Base-by-base conservation (phyloP, 768 basidiomycete species). In the Naganishia antarctica region DNA sequence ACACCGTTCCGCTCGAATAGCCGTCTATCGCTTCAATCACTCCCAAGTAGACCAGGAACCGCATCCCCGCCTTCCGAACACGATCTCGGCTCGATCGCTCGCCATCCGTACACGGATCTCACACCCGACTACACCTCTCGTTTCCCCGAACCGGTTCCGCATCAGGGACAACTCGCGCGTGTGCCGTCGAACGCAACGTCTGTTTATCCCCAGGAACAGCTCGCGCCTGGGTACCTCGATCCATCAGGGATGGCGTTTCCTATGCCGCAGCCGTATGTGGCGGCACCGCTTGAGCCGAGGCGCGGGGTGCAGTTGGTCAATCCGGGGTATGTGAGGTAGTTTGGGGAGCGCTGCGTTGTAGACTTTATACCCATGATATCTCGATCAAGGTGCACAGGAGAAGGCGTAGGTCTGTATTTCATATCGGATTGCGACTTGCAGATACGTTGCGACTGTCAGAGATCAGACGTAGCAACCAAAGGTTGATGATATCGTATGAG, bases 121-220 rank as follows among this genome's bases (percentile, higher is more conserved):
- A 49, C 16, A 6, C 23, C 31, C 47, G 15, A 40, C 31, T 31
- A 46, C 16, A 21, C 26, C 28, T 16, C 32, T 37, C 21, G 16
- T 6, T 63, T 63, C 34, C 61, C 61, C 6, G 23, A 63, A n/a
- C 48, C 61, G 23, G 49, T 40, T 2, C 61, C 61, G 26, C 45
- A 63, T 47, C 49, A 37, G 21, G 16, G 31, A 18, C 28, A 31
- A 21, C 26, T 63, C 18, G 25, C 15, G 3, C 47, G 61, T n/a
- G 32, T 25, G 37, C 21, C 61, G 32, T 63, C 61, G 18, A 34
- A 37, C n/a, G 49, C 43, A 15, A 50, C 47, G 40, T 31, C 61
- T 2, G 18, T 51, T 13, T 51, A 34, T 13, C 32, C 5, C 31
- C 5, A 34, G 18, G 31, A 51, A 4, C 50, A 34, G 12, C 29